Evolutionary conservation across 805 yeast species (phyloP).

Genomic region (Candida wancherniae): DNA sequence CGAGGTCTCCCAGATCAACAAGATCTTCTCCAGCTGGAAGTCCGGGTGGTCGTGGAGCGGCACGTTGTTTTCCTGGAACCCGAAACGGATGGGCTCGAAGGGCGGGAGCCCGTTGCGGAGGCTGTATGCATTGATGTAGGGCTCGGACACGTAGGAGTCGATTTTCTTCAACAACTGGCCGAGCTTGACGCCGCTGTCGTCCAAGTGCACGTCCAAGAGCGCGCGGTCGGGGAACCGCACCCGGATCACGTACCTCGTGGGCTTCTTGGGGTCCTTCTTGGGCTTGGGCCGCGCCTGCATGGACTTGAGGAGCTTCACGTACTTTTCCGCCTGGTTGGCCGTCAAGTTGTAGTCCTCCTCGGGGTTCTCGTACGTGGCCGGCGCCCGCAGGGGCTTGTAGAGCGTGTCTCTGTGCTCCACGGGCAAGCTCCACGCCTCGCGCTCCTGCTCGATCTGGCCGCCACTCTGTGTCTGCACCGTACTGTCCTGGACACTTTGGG

Average conservation of each 20-base stretch:
- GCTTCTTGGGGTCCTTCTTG: constrained; percentile 14
- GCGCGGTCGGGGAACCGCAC: constrained; percentile 37
- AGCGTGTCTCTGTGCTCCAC: constrained; percentile 11
- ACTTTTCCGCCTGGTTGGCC: constrained; percentile 32
- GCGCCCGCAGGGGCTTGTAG: constrained; percentile 10
- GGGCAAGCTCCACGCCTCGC: constrained; percentile 5
- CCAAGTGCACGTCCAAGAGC: constrained; percentile 32
- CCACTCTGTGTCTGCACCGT: not conserved
- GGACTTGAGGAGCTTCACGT: constrained; percentile 31
- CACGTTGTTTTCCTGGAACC: constrained; percentile 25
- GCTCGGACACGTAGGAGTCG: constrained; percentile 27
- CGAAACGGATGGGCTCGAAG: constrained; percentile 24
- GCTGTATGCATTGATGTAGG: constrained; percentile 25
- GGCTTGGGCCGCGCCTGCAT: constrained; percentile 17
- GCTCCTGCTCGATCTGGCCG: not conserved
- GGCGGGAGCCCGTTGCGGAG: constrained; percentile 38
- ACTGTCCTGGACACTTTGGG: too few species aligned
- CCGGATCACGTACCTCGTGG: constrained; percentile 28
- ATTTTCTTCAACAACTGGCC: constrained; percentile 35
- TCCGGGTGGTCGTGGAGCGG: constrained; percentile 25
- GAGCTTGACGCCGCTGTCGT: constrained; percentile 23
- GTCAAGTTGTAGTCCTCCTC: constrained; percentile 40
- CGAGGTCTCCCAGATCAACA: constrained; percentile 34
- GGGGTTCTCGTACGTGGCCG: constrained; percentile 32
- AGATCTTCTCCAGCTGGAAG: constrained; percentile 27